Base-by-base conservation (phyloP, 2,329 filamentous ascomycete species). In the Pseudogymnoascus sp. region DNA sequence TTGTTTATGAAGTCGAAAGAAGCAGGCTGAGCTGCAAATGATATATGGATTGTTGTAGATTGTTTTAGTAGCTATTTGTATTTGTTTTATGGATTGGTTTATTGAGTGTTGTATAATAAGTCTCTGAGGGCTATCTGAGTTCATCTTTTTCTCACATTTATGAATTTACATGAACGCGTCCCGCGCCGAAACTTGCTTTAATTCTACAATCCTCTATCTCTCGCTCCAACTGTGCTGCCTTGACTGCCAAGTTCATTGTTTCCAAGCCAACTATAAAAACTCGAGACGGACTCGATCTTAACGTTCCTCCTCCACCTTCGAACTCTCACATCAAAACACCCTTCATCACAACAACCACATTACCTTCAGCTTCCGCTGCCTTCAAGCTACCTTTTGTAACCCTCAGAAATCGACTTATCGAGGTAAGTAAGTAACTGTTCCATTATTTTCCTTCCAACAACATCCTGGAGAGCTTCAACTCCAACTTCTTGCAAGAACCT, bases 71-170 rank as follows among this genome's bases (percentile, higher is more conserved):
- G 17, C 10, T 56, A 21, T 33, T 56, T 56, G 5, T 7, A 9
- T 56, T 21, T 33, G 26, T 19, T 56, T 21, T 33, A 56, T 56
- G 17, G 50, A n/a, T 35, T 56, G 5, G 29, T 56, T 56, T 15
- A 21, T 33, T 2, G 9, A 6, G 5, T 56, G 17, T 35, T 4
- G 17, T 33, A 6, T 33, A 19, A 19, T 56, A 35, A 15, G n/a
- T 11, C n/a, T 33, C 10, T 56, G 17, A 33, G 29, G 50, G 4
- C 50, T 15, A 56, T 56, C 50, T 35, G 17, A 56, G 50, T 33
- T 29, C 17, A 56, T 56, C 50, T 56, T 56, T 56, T 56, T 56
- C 50, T 56, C 50, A 56, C 50, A 56, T 35, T 56, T 35, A 7
- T 11, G 29, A 15, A 6, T 35, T 35, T 35, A 21, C 29, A 35